Evolutionary conservation across 192 early-diverging fungal species (phyloP), one percentile per base, ranked within the genome.

Genomic region (Coemansia asiatica): DNA sequence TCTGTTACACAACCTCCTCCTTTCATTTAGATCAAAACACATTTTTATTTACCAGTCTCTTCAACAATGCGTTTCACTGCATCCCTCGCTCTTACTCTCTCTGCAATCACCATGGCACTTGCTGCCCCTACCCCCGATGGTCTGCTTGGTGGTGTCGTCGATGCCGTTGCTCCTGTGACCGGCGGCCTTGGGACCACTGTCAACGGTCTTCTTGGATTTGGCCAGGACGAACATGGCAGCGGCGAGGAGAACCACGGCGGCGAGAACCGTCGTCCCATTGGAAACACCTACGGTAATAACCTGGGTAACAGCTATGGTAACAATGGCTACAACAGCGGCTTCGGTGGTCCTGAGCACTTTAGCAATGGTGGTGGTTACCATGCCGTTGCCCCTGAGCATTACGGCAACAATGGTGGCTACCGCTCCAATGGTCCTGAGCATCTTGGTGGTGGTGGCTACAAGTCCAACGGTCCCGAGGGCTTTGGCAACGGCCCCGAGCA

Each of bases 121-220:
- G 71, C 65, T 18, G 48, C 61, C 1, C 71, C 71, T 1, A 38
- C 49, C 2, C 61, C 63, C 4, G 44, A 60, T 13, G 63, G 56
- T 25, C 56, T 68, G 22, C 53, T 74, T 25, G 72, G 65, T 23
- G 72, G 72, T 31, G 49, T n/a, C n/a, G n/a, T n/a, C n/a, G n/a
- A n/a, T n/a, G n/a, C n/a, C n/a, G n/a, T n/a, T n/a, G n/a, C n/a
- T 2, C 72, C 72, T 16, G 33, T 74, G 22, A 74, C 72, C 0
- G 51, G 33, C n/a, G 72, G 62, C 0, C 62, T 68, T 26, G 72
- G 72, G 1, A 19, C 22, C 13, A 58, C 57, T 44, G 50, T 74
- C 28, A 65, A 61, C 38, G 29, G 33, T 33, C 61, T 74, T 4
- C 61, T 68, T 54, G 69, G 69, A 1, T 63, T 61, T 56, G 59